These are phyloP conservation scores for Kuraishia floccosa DNA, from an alignment of 805 yeast genomes.

Conservation along the genomic window DNA sequence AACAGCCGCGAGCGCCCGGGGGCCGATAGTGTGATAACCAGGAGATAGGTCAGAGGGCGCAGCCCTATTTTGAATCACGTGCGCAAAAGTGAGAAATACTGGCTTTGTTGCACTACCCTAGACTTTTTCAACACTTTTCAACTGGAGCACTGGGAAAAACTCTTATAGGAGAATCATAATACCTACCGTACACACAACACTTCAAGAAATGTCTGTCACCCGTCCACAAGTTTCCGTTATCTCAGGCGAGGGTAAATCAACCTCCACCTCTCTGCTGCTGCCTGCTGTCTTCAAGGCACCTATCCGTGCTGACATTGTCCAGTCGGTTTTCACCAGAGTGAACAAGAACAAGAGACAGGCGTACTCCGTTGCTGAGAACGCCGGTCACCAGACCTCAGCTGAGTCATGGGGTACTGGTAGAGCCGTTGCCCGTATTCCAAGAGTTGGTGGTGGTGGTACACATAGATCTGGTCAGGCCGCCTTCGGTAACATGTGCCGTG, in stretches of 20 bases:
- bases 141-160: too few relatives aligned
- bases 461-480: constrained; percentile 99
- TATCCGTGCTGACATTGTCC: constrained; percentile 99
- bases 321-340: constrained; percentile 95
- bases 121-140: too few relatives aligned
- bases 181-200: too few relatives aligned
- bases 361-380: constrained; percentile 98
- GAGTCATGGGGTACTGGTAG: constrained; percentile 99
- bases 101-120: too few relatives aligned
- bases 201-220: constrained; percentile 31
- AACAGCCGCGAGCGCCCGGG: too few relatives aligned
- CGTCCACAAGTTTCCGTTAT: constrained; percentile 98
- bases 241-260: constrained; percentile 78
- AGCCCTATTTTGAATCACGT: too few relatives aligned
- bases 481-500: constrained; percentile 99
- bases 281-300: constrained; percentile 99
- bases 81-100: too few relatives aligned
- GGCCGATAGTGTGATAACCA: too few relatives aligned
- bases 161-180: too few relatives aligned
- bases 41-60: too few relatives aligned
- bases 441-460: constrained; percentile 99
- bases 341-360: constrained; percentile 99
- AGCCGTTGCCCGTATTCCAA: constrained; percentile 99
- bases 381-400: constrained; percentile 99
- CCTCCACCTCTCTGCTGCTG: constrained; percentile 76